phyloP scores from a whole-genome alignment of 2,329 filamentous ascomycete genomes.

The Penicillium sp. region DNA sequence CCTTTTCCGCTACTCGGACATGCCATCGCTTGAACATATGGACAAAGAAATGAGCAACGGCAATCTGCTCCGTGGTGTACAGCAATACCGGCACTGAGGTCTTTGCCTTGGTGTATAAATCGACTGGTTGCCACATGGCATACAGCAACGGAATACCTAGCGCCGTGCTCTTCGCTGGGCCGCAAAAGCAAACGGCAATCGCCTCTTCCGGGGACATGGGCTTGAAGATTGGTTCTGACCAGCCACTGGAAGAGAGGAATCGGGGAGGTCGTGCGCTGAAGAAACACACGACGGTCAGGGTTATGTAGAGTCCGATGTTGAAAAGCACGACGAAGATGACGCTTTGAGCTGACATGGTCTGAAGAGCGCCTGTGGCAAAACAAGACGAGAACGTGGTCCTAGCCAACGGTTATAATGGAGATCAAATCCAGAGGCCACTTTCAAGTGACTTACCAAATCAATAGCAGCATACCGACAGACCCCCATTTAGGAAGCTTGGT shows the following conservation, averaged over 20 bases:
- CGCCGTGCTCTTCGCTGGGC: constrained; percentile 66
- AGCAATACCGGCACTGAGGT: constrained; percentile 37
- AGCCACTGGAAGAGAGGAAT: constrained; percentile 15
- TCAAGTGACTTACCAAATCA: constrained; percentile 49
- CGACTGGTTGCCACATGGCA: constrained; percentile 53
- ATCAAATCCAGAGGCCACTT: neutral
- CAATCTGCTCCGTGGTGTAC: constrained; percentile 40
- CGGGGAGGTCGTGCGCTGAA: constrained; percentile 43
- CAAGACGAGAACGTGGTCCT: constrained; percentile 40
- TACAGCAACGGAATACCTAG: constrained; percentile 64
- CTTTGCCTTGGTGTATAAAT: constrained; percentile 34
- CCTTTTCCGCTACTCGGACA: constrained; percentile 16
- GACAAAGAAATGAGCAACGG: constrained; percentile 39
- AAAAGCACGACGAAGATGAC: constrained; percentile 64
- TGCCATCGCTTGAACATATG: constrained; percentile 34
- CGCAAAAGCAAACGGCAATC: constrained; percentile 67
- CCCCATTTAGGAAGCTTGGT: constrained; percentile 49
- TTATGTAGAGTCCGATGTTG: constrained; percentile 61
- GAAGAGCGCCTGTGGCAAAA: constrained; percentile 60
- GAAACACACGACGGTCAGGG: constrained; percentile 55
- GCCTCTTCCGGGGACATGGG: constrained; percentile 55
- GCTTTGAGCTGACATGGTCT: constrained; percentile 54
- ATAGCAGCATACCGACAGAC: constrained; percentile 44
- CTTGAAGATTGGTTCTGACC: constrained; percentile 25
- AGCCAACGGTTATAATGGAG: constrained; percentile 45